These are phyloP conservation scores for Chalciporus chontae DNA, from an alignment of 768 basidiomycete genomes.

Conservation along the genomic window DNA sequence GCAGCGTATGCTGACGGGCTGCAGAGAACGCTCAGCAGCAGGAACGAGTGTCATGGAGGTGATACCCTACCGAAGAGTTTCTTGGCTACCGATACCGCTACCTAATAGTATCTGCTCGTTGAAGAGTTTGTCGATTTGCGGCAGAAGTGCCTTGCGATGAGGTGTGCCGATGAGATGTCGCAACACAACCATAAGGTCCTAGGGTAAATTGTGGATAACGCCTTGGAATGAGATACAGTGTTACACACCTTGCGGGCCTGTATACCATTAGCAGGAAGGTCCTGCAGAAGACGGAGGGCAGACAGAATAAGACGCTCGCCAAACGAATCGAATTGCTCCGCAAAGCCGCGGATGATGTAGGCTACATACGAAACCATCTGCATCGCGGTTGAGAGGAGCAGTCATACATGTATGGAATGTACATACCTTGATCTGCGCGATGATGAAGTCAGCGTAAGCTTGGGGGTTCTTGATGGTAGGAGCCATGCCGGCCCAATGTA, in stretches of 20 bases:
- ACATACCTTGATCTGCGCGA: conserved; percentile 84
- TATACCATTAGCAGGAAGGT: conserved; percentile 86
- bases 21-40: conserved; percentile 9
- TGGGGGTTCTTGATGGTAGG: conserved; percentile 66
- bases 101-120: conserved; percentile 90
- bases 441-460: conserved; percentile 79
- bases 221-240: not conserved
- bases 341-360: conserved; percentile 74
- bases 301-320: conserved; percentile 78
- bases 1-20: conserved; percentile 83
- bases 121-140: conserved; percentile 84
- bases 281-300: conserved; percentile 85
- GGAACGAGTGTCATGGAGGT: not conserved
- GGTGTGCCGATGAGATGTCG: conserved; percentile 82
- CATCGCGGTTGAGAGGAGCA: conserved; percentile 5
- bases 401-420: not conserved
- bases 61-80: conserved; percentile 66
- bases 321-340: conserved; percentile 66
- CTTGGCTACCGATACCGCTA: conserved; percentile 75
- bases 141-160: conserved; percentile 73
- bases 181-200: conserved; percentile 92
- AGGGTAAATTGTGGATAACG: not conserved
- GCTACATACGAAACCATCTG: conserved; percentile 91
- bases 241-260: conserved; percentile 68
- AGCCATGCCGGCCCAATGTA: conserved; percentile 80